Evolutionary conservation across 108 stramenopile genomes (phyloP).

Genomic region (Pseudonitzschia pungens): DNA sequence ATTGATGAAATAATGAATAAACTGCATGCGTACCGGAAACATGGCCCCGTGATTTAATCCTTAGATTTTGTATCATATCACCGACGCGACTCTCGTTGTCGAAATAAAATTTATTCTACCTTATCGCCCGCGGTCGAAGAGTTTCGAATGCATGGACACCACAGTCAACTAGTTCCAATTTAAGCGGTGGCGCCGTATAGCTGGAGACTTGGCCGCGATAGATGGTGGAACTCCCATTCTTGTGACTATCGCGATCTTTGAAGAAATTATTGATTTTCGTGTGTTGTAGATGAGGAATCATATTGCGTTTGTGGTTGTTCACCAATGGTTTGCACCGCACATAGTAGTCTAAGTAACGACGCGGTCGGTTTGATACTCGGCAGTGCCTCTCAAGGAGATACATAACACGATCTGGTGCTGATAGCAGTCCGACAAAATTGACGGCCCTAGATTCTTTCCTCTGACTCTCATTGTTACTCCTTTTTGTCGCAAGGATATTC

Average conservation of each 20-base stretch:
- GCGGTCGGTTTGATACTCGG: slow-evolving; percentile 34
- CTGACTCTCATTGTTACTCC: slow-evolving; percentile 8
- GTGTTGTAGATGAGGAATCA: slow-evolving; percentile 51
- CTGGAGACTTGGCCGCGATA: slow-evolving; percentile 42
- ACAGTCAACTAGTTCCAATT: slow-evolving; percentile 68
- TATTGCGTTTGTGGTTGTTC: slow-evolving; percentile 26
- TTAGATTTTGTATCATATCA: too few relatives aligned
- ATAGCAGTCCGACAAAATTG: slow-evolving; percentile 24
- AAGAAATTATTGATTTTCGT: slow-evolving; percentile 52
- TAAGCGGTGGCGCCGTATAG: slow-evolving; percentile 63
- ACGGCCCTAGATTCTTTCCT: slow-evolving; percentile 5
- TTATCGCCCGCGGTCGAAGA: neutral
- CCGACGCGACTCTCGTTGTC: too few relatives aligned
- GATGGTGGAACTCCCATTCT: slow-evolving; percentile 27
- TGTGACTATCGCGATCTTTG: slow-evolving; percentile 16
- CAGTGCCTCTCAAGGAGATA: slow-evolving; percentile 73
- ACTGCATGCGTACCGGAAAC: too few relatives aligned
- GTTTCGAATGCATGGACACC: slow-evolving; percentile 23
- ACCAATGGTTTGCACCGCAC: slow-evolving; percentile 74
- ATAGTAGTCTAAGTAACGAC: slow-evolving; percentile 53
- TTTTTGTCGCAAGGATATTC: neutral
- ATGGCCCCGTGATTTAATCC: too few relatives aligned
- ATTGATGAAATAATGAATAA: too few relatives aligned
- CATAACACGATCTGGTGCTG: slow-evolving; percentile 46
- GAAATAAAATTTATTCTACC: neutral